A percentile compares a stretch with the other conserved stretches of the same genome.
phyloP scores from a whole-genome alignment of 208 protist species.

The Perkinsela sp. region DNA sequence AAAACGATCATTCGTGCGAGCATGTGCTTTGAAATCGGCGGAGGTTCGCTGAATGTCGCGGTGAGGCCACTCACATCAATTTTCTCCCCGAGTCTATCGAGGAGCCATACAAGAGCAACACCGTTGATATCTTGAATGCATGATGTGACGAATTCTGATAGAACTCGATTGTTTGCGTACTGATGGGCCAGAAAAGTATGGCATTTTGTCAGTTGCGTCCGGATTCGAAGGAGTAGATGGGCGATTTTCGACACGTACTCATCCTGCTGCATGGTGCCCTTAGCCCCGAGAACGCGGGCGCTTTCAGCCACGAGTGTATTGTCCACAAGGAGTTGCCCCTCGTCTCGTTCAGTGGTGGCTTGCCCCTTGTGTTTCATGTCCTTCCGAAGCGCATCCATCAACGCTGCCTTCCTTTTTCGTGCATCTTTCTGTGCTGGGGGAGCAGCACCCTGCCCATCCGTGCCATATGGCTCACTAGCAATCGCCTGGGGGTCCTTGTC shows the following conservation, averaged over 20 bases:
- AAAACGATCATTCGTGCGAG: background rate
- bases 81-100: background rate
- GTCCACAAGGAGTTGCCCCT: too few relatives aligned
- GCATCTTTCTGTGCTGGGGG: background rate
- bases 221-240: background rate
- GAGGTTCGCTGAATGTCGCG: background rate
- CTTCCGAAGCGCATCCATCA: background rate
- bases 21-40: background rate
- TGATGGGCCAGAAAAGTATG: background rate
- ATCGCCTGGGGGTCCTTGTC: too few relatives aligned
- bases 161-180: background rate
- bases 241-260: background rate
- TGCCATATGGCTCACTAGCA: too few relatives aligned
- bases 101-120: background rate
- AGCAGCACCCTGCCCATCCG: background rate
- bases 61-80: background rate
- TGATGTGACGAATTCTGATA: background rate
- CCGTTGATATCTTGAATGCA: background rate
- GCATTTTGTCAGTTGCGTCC: background rate
- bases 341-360: too few relatives aligned
- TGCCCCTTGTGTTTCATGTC: too few relatives aligned
- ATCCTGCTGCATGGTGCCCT: too few relatives aligned
- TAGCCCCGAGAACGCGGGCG: too few relatives aligned
- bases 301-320: too few relatives aligned
- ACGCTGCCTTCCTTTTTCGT: background rate